Conservation (phyloP, 257 asterid genomes). For the Salvia hispanica region DNA sequence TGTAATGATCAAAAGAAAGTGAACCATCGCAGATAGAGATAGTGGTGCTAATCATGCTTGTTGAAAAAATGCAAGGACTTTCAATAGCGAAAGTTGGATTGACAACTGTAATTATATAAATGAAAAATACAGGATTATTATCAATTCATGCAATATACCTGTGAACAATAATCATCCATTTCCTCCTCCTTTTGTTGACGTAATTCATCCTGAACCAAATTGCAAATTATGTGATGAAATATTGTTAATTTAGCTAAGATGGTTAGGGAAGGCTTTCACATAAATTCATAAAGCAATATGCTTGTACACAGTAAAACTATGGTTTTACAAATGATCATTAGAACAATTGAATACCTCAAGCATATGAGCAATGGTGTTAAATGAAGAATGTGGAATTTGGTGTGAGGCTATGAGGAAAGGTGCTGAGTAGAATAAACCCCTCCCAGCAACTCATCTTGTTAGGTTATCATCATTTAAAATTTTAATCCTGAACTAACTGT, state of each 20-base stretch:
- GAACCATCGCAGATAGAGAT: not conserved
- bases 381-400: not conserved
- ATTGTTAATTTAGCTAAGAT: slow-evolving; percentile 15
- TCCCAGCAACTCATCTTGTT: slow-evolving; percentile 10
- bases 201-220: slow-evolving; percentile 70
- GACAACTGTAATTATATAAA: slow-evolving; percentile 1
- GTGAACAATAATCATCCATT: slow-evolving; percentile 98
- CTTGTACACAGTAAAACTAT: slow-evolving; percentile 7
- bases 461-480: slow-evolving; percentile 14
- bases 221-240: slow-evolving; percentile 25
- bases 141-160: slow-evolving; percentile 48
- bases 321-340: not conserved
- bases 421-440: not conserved
- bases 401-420: not conserved
- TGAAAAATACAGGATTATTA: not conserved
- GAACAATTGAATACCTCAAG: not conserved
- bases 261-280: slow-evolving; percentile 18
- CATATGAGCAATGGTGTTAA: not conserved
- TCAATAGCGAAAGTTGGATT: not conserved
- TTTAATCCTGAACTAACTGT: slow-evolving; percentile 12
- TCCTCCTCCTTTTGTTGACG: slow-evolving; percentile 94
- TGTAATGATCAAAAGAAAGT: not conserved
- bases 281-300: slow-evolving; percentile 1
- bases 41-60: not conserved
- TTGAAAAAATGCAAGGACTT: not conserved